Conservation (phyloP, 2,329 filamentous ascomycete genomes). For the Verticillium dahliae region DNA sequence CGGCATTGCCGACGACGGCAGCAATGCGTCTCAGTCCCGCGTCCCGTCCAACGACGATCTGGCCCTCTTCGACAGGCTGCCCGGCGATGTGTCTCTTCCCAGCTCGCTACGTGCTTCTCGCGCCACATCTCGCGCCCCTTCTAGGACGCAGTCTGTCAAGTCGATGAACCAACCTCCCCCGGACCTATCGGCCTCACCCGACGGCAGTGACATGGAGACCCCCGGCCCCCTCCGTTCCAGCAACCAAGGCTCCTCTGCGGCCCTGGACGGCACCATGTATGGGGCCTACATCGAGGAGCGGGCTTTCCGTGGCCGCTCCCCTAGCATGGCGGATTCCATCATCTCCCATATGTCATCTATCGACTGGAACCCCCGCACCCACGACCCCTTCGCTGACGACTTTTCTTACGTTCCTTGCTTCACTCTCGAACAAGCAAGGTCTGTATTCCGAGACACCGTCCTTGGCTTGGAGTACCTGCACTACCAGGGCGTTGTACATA, state of each 20-base stretch:
- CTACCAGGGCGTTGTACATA: conserved; percentile 77
- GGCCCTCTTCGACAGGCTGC: conserved; percentile 20
- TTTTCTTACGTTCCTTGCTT: conserved; percentile 91
- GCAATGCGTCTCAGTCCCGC: conserved; percentile 33
- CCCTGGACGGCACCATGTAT: conserved; percentile 72
- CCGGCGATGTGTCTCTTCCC: conserved; percentile 26
- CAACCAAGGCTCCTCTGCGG: conserved; percentile 44
- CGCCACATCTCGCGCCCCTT: conserved; percentile 38
- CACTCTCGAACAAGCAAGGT: conserved; percentile 74
- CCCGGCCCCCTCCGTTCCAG: conserved; percentile 43
- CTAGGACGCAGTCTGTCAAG: conserved; percentile 38
- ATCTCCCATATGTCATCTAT: conserved; percentile 64
- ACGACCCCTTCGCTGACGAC: conserved; percentile 73
- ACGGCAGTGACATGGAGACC: conserved; percentile 48
- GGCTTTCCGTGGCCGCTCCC: conserved; percentile 58
- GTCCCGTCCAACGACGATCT: conserved; percentile 34
- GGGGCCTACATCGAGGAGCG: conserved; percentile 60
- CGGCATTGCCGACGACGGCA: conserved; percentile 52
- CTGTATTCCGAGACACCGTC: conserved; percentile 86
- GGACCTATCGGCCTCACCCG: conserved; percentile 6
- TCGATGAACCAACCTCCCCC: conserved; percentile 21
- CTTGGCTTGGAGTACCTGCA: conserved; percentile 90
- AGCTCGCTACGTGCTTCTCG: conserved; percentile 30
- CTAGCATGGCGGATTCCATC: conserved; percentile 74
- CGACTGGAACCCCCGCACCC: conserved; percentile 49